Conservation (phyloP, 2,329 filamentous ascomycete genomes). For the Colletotrichum endophyticum region DNA sequence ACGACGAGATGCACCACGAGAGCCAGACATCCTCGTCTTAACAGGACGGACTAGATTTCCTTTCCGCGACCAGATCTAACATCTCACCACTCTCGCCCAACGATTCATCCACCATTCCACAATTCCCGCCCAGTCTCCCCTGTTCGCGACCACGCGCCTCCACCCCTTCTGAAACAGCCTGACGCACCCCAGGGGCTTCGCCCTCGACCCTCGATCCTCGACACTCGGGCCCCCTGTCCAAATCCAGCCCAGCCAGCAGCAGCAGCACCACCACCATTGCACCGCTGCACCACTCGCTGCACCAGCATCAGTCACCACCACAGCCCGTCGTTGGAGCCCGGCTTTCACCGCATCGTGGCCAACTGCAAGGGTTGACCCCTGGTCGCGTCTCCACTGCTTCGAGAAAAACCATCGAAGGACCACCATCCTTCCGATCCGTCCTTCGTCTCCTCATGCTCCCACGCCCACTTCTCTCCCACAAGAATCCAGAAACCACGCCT, state of each 20-base stretch:
- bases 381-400: slow-evolving; percentile 22
- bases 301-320: background rate
- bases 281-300: background rate
- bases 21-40: slow-evolving; percentile 7
- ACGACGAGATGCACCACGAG: background rate
- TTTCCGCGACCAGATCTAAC: slow-evolving; percentile 7
- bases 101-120: background rate
- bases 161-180: slow-evolving; percentile 39
- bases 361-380: slow-evolving; percentile 4
- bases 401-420: slow-evolving; percentile 21
- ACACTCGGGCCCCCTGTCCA: slow-evolving; percentile 27
- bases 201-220: slow-evolving; percentile 22
- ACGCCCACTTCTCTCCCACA: background rate
- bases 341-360: slow-evolving; percentile 15
- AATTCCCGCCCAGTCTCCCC: slow-evolving; percentile 13
- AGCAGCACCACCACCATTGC: background rate
- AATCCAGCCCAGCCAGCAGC: background rate
- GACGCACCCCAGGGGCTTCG: slow-evolving; percentile 36
- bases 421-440: background rate
- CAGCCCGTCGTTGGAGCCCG: slow-evolving; percentile 2
- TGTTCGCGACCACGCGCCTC: slow-evolving; percentile 10
- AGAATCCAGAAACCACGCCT: background rate
- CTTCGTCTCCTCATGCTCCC: background rate
- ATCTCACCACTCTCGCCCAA: background rate
- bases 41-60: slow-evolving; percentile 5